A percentile compares a stretch with the other conserved stretches of the same genome.
Conservation (phyloP, 2,329 filamentous ascomycete genomes). For the Fusarium tricinctum region DNA sequence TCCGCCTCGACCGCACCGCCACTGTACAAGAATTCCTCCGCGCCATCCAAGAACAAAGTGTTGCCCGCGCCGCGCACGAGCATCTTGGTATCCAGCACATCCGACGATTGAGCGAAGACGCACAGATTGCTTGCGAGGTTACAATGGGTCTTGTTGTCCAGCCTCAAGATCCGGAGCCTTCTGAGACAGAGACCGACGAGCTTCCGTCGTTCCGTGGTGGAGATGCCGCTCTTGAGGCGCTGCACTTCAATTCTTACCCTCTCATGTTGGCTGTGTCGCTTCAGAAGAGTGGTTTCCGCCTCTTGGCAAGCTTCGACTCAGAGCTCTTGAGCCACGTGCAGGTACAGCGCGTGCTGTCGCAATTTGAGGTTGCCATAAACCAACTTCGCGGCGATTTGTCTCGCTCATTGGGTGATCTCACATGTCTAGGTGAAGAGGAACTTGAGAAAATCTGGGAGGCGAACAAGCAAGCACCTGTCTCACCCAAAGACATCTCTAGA, state of each 20-base stretch:
- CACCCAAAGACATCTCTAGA: conserved; percentile 28
- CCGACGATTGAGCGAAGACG: conserved; percentile 61
- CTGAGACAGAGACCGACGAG: conserved; percentile 38
- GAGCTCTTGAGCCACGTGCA: conserved; percentile 64
- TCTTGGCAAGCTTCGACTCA: conserved; percentile 74
- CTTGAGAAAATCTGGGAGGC: conserved; percentile 53
- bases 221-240: conserved; percentile 69
- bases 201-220: conserved; percentile 63
- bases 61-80: conserved; percentile 49
- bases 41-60: conserved; percentile 48
- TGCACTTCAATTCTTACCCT: conserved; percentile 70
- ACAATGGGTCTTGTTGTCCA: conserved; percentile 67
- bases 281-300: conserved; percentile 65
- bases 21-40: conserved; percentile 46
- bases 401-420: conserved; percentile 54
- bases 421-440: conserved; percentile 56
- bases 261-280: conserved; percentile 75
- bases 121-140: conserved; percentile 68
- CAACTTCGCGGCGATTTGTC: conserved; percentile 60
- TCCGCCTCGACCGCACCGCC: conserved; percentile 44
- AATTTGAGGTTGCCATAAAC: conserved; percentile 64
- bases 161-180: conserved; percentile 55
- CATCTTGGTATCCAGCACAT: conserved; percentile 54
- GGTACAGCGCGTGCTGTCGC: conserved; percentile 66
- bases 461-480: conserved; percentile 43